Conservation (phyloP, 495 filamentous ascomycete genomes). For the Aspergillus homomorphus region DNA sequence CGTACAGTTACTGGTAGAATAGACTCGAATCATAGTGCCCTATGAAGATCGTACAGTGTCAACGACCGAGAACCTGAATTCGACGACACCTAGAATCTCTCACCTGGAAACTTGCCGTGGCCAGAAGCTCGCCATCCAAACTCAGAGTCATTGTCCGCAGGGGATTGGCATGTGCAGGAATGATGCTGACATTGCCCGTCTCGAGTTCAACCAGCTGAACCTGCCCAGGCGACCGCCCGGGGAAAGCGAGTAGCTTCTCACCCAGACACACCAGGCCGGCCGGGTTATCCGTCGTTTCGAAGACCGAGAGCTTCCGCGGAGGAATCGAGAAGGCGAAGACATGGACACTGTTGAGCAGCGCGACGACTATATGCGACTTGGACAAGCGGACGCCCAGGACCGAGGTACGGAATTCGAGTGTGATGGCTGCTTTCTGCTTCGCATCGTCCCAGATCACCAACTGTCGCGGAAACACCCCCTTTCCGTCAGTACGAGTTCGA, state of each 20-base stretch:
- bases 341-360: conserved; percentile 77
- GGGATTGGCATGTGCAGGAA: conserved; percentile 81
- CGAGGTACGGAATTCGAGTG: conserved; percentile 69
- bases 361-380: conserved; percentile 74
- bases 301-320: conserved; percentile 67
- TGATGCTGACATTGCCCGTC: conserved; percentile 85
- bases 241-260: conserved; percentile 70
- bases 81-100: background rate
- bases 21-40: conserved; percentile 88
- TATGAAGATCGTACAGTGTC: conserved; percentile 22
- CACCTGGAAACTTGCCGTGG: conserved; percentile 88
- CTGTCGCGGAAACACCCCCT: conserved; percentile 38
- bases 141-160: conserved; percentile 80
- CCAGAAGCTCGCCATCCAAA: conserved; percentile 74
- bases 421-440: conserved; percentile 69
- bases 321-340: conserved; percentile 79
- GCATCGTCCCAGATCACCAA: conserved; percentile 90
- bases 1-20: conserved; percentile 70
- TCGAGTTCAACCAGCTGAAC: conserved; percentile 85
- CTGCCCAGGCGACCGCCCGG: conserved; percentile 79
- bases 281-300: conserved; percentile 85
- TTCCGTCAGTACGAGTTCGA: background rate
- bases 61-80: background rate
- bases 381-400: conserved; percentile 77
- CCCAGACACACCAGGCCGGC: conserved; percentile 78